Base-by-base conservation (phyloP, 768 basidiomycete genomes). In the Tulasnella sp. region DNA sequence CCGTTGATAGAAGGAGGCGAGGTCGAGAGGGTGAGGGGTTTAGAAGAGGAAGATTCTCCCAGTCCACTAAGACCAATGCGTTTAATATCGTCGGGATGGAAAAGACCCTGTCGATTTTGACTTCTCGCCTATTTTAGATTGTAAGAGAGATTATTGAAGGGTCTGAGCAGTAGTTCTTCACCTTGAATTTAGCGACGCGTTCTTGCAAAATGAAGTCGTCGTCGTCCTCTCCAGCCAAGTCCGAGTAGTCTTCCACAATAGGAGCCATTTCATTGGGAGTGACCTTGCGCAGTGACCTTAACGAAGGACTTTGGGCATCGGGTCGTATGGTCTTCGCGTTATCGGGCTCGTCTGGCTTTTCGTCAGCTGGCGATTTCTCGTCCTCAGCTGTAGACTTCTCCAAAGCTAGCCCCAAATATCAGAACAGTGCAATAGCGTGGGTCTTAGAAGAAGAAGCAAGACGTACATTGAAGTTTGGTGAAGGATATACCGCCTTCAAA, bases 401-500 rank as follows among this genome's bases (percentile, higher is more conserved):
- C 71, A 91, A 78, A n/a, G 87, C 89, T 88, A 77, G 3, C 37
- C 8, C 35, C 37, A 22, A 9, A 6, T 62, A 19, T 71, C 69
- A 71, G 40, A 26, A 35, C 29, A 16, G 44, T 40, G 17, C 3
- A 29, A 67, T 34, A 12, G 9, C 37, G 14, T 16, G 73, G 40
- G 59, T 12, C 16, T 37, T 29, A 12, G 70, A 68, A 0, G 74
- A 59, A 63, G 36, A 71, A 52, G 47, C 29, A 44, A 39, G 6
- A 71, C 76, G 69, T 75, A 85, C 87, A 89, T 82, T 90, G 90
- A 36, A 95, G 79, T 79, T 95, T 96, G 8, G 89, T 87, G 69
- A 92, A 86, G 0, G 93, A 94, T 39, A 95, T 94, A 1, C 90
- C 94, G 75, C 93, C 94, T 78, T 95, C 94, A 75, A 99, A 99